Base-by-base conservation (phyloP, 2,329 filamentous ascomycete species). In the Juglanconis oblonga region DNA sequence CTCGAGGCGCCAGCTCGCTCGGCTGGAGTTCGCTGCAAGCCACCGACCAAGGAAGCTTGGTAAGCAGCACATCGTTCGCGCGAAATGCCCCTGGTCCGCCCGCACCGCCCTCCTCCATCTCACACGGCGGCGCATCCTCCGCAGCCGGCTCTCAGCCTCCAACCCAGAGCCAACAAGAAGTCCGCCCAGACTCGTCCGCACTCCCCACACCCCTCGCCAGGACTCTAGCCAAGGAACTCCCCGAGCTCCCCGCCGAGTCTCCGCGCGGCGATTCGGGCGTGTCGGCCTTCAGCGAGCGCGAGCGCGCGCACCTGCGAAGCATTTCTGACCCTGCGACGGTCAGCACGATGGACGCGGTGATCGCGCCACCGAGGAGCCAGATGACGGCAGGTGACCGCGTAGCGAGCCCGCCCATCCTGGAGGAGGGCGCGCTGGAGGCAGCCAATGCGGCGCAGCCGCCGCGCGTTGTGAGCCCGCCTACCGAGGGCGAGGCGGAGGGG, bases 241-340 rank as follows among this genome's bases (percentile, higher is more conserved):
- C 55, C 50, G 38, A 58, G 52, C 54, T 54, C 9, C 55, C 58
- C 17, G 29, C 44, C 24, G 36, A 31, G 49, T 59, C 61, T 31
- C 58, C 60, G 32, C 67, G 68, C 49, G 66, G 73, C 32, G 68
- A 70, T 40, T 78, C 76, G n/a, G 74, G 72, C 55, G 67, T 79
- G 14, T 79, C 76, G 14, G 71, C 71, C 35, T 63, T 79, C 33
- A 78, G 74, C 65, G 76, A 78, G 42, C 69, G 72, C 9, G 74
- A 79, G 29, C 64, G 71, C 11, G 61, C 70, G 10, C 78, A 80
- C 58, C 64, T 78, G 56, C 72, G 78, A 2, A 72, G 78, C 44
- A 70, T 75, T 49, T 79, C 77, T 67, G 75, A 77, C 61, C 62
- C 62, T 0, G 68, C 69, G 1, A 78, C 75, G 2, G 73, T 78